phyloP scores from a whole-genome alignment of 257 asterid genomes.

The Nicotiana paniculata region DNA sequence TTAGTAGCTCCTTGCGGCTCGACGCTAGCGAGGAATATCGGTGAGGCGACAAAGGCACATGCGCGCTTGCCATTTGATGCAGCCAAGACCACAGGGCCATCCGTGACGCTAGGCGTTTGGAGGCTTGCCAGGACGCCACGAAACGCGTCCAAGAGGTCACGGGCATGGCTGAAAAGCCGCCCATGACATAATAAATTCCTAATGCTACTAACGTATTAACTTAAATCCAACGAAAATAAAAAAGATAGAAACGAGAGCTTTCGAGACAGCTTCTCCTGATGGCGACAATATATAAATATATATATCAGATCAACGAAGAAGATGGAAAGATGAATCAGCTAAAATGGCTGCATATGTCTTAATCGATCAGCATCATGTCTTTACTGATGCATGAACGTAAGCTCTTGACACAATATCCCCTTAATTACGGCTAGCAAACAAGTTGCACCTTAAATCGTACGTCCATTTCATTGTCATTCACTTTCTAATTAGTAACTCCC shows the following conservation, averaged over 20 bases:
- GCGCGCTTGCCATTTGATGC: too few relatives aligned
- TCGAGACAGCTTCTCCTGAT: neutral
- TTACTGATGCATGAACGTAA: slow-evolving; percentile 1
- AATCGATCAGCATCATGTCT: neutral
- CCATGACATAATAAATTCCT: neutral
- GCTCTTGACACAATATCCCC: neutral
- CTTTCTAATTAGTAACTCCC: neutral
- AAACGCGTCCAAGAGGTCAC: too few relatives aligned
- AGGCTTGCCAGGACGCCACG: too few relatives aligned
- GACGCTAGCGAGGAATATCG: too few relatives aligned
- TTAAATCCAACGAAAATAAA: neutral
- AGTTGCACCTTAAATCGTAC: neutral
- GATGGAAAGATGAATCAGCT: neutral
- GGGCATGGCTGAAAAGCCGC: too few relatives aligned
- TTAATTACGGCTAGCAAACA: neutral
- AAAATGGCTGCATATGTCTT: neutral
- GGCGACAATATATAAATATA: neutral
- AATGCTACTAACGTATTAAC: too few relatives aligned
- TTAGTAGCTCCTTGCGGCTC: too few relatives aligned
- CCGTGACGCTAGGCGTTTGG: too few relatives aligned
- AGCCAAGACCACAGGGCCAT: too few relatives aligned
- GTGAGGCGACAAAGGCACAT: too few relatives aligned
- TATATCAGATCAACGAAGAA: neutral
- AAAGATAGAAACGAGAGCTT: neutral
- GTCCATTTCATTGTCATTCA: neutral